Percentiles rank a stretch among this genome's conserved stretches.
These are phyloP conservation scores for Malus sylvestris DNA, from an alignment of 306 rosid species.

Conservation along the genomic window DNA sequence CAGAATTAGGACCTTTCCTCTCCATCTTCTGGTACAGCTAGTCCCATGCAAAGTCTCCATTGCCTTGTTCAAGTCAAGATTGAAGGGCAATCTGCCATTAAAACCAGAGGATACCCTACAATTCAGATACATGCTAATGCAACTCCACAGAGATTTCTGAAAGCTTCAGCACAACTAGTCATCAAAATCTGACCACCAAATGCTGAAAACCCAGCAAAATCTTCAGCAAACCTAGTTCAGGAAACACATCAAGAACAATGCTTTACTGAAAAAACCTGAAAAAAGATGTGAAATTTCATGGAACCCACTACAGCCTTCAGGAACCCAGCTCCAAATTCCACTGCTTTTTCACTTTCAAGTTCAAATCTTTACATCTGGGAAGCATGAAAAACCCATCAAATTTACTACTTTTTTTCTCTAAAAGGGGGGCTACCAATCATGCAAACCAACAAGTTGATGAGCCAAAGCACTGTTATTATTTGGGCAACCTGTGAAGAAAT, in stretches of 20 bases:
- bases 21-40: slow-evolving; percentile 41
- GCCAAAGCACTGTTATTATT: slow-evolving; percentile 43
- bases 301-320: slow-evolving; percentile 28
- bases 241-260: slow-evolving; percentile 28
- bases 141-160: slow-evolving; percentile 23
- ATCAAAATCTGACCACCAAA: slow-evolving; percentile 31
- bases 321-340: slow-evolving; percentile 14
- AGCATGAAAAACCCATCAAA: slow-evolving; percentile 33
- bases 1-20: slow-evolving; percentile 34
- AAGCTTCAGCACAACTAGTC: slow-evolving; percentile 38
- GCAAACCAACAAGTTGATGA: slow-evolving; percentile 34
- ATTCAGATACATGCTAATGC: slow-evolving; percentile 58
- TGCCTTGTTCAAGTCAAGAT: slow-evolving; percentile 47
- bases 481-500: slow-evolving; percentile 36
- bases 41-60: slow-evolving; percentile 46
- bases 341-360: slow-evolving; percentile 3
- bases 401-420: not conserved
- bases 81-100: slow-evolving; percentile 49
- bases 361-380: slow-evolving; percentile 25
- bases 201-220: slow-evolving; percentile 15
- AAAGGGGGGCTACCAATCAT: slow-evolving; percentile 35
- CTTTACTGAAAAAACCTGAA: slow-evolving; percentile 25
- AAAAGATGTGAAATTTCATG: slow-evolving; percentile 26
- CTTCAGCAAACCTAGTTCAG: slow-evolving; percentile 15
- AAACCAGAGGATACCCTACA: slow-evolving; percentile 40